Conservation (phyloP, 2,329 filamentous ascomycete genomes). For the Hirsutella rhossiliensis region DNA sequence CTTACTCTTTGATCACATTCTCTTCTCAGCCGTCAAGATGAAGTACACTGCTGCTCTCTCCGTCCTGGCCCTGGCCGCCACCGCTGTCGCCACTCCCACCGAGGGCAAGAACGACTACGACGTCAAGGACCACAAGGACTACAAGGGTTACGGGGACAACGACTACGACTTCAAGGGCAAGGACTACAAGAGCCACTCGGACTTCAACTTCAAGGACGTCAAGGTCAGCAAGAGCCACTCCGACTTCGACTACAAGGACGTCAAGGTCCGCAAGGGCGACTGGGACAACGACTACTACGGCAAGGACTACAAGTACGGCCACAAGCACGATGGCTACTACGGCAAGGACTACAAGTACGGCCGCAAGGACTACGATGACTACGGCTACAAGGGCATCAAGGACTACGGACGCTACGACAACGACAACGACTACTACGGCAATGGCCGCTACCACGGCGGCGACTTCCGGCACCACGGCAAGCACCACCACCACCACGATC, state of each 20-base stretch:
- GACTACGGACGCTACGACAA: neutral
- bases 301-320: neutral
- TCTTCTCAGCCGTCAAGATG: neutral
- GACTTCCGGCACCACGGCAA: neutral
- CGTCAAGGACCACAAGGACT: neutral
- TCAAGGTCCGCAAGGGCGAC: neutral
- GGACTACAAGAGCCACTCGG: too few species aligned
- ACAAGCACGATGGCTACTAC: neutral
- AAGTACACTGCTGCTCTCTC: slow-evolving; percentile 1
- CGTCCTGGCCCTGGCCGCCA: neutral
- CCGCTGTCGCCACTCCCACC: neutral
- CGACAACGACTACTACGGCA: neutral
- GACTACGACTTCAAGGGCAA: neutral
- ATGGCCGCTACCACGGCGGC: neutral
- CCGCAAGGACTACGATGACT: too few species aligned
- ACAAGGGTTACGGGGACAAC: neutral
- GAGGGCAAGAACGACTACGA: neutral
- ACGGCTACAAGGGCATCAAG: neutral
- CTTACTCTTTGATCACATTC: neutral
- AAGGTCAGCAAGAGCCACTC: neutral
- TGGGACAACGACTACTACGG: neutral
- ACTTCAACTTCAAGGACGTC: neutral
- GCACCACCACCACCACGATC: neutral
- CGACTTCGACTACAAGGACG: neutral
- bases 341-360: neutral